phyloP scores from a whole-genome alignment of 768 basidiomycete species.

The Russula sp. region DNA sequence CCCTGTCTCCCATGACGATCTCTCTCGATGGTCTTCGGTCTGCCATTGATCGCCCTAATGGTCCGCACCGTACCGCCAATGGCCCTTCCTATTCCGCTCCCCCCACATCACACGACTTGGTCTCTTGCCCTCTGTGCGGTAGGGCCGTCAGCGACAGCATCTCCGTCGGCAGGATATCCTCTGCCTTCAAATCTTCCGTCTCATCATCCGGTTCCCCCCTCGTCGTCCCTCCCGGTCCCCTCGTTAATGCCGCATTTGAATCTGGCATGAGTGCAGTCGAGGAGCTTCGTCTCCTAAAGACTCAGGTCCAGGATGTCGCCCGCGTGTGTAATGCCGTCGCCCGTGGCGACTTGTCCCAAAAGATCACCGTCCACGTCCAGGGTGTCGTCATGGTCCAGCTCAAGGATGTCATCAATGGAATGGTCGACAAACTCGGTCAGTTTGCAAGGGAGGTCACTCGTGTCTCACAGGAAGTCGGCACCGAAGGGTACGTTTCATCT shows the following conservation, averaged over 20 bases:
- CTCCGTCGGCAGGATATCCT: conserved; percentile 11
- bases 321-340: conserved; percentile 53
- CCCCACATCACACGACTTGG: conserved; percentile 27
- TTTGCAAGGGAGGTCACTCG: conserved; percentile 88
- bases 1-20: conserved; percentile 28
- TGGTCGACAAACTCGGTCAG: conserved; percentile 65
- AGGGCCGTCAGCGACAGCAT: conserved; percentile 22
- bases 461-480: conserved; percentile 77
- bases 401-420: conserved; percentile 47
- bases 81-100: conserved; percentile 27
- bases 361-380: conserved; percentile 51
- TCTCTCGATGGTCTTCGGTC: conserved; percentile 24
- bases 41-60: conserved; percentile 14
- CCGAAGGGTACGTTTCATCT: conserved; percentile 41
- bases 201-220: conserved; percentile 20
- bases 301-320: conserved; percentile 67
- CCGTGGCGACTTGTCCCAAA: conserved; percentile 48
- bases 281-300: conserved; percentile 71
- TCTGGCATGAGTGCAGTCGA: conserved; percentile 61
- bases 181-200: conserved; percentile 7
- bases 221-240: conserved; percentile 46
- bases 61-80: conserved; percentile 5
- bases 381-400: conserved; percentile 51
- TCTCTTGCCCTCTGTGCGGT: conserved; percentile 28
- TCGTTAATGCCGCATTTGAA: conserved; percentile 50